Base-by-base conservation (phyloP, 768 basidiomycete species). In the Podaxis rugospora region DNA sequence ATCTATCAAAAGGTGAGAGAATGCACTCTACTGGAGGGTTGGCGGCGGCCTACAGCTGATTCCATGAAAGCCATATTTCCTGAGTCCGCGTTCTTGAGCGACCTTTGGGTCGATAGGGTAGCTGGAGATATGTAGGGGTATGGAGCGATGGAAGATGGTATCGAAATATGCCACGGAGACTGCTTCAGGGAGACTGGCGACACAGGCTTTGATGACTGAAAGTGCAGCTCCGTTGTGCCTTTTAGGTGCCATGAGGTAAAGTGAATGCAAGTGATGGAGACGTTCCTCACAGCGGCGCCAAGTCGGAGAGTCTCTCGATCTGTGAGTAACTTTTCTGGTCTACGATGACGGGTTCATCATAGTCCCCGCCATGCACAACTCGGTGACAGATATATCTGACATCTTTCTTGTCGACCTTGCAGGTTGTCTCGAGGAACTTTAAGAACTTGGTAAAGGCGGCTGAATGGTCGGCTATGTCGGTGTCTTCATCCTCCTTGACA, bases 51-150 rank as follows among this genome's bases (percentile, higher is more conserved):
- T 63, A 84, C 88, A 90, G 65, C 87, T 88, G 66, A 94, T 69
- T 2, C 95, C 95, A 67, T 97, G 95, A 72, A 95, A 95, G 16
- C 95, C 95, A 68, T 95, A 96, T 72, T 93, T 95, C 69, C 85
- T 85, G 49, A 96, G 78, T 0, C 90, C 89, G 49, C 85, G 84
- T 47, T 83, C 74, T 40, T 76, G 76, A 0, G 89, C 84, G 47
- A 89, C 74, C 7, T 74, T 68, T 65, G 83, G 88, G 63, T 88
- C 75, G 55, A 96, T 87, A 0, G 93, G 85, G 68, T 94, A 95
- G 55, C 84, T 89, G 40, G 89, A 83, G 57, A 95, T 85, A 67
- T 93, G 87, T 4, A 73, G 66, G 0, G 92, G 92, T 14, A 98
- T 82, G 9, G 89, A 80, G 51, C 79, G 80, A 72, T 96, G 92